Base-by-base conservation (phyloP, 2,329 filamentous ascomycete genomes). In the Talaromyces piceae region DNA sequence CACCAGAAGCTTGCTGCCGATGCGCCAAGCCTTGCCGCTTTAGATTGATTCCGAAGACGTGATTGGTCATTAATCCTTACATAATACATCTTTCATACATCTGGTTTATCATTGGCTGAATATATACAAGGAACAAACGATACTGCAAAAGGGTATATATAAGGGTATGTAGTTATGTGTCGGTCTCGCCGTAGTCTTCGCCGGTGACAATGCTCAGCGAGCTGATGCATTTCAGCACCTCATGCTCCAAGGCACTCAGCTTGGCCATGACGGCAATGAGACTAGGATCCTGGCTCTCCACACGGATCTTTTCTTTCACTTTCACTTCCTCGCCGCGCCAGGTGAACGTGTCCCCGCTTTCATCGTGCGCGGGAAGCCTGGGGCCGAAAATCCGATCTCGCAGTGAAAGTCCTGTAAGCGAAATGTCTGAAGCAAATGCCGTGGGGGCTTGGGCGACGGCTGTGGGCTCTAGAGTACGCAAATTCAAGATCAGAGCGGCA, bases 221-320 rank as follows among this genome's bases (percentile, higher is more conserved):
- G 50, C 80, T 76, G 59, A 87, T 78, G 57, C 85, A 84, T 56
- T 87, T 74, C 52, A 77, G 75, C 18, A 95, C 76, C 55, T 84
- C 84, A 60, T 90, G 81, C 56, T 86, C 84, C 52, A 96, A 71
- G 4, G 87, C 89, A 26, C 79, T 82, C 58, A 96, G 73, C 70
- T 96, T 96, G 4, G 89, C 86, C 66, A 88, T 85, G 28, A 93
- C 76, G 30, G 87, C 86, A 66, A 96, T 83, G 57, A 96, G 66
- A 59, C 83, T 91, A 1, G 91, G 91, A 67, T 97, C 91, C 50
- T 90, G 88, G 61, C 83, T 91, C 68, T 95, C 91, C 2, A 96
- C 85, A 37, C 87, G 79, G 4, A 95, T 81, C 72, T 96, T 96
- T 67, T 96, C 91, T 58, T 85, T 83, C 43, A 97, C 91, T 57